These are phyloP conservation scores for Zea luxurians DNA, from an alignment of 176 grass and related monocot genomes.

Conservation along the genomic window DNA sequence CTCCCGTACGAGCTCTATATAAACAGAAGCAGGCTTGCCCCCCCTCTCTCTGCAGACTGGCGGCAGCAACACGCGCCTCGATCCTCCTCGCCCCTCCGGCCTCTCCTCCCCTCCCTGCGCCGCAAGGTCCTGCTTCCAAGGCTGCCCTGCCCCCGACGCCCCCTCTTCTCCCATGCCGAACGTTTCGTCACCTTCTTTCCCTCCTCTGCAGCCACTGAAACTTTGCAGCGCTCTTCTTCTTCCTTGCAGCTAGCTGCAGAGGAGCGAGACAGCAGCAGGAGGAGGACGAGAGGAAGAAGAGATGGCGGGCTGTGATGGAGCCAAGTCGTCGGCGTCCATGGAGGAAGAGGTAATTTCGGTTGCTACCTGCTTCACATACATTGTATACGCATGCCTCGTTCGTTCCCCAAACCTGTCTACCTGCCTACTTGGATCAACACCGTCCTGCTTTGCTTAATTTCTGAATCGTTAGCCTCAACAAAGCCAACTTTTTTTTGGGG, in stretches of 20 bases:
- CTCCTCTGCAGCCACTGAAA: conserved; percentile 8
- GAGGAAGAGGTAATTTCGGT: conserved; percentile 62
- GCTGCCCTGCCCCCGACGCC: conserved; percentile 26
- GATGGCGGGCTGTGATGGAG: conserved; percentile 65
- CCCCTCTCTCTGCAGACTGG: not conserved
- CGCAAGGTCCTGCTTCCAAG: conserved; percentile 54
- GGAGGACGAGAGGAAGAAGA: conserved; percentile 26
- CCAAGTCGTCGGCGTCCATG: conserved; percentile 42
- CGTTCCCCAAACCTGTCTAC: not conserved
- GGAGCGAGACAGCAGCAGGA: not conserved
- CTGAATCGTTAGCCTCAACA: not conserved
- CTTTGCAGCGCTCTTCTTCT: not conserved
- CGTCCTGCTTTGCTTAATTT: not conserved
- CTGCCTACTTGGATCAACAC: not conserved
- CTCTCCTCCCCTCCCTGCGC: not conserved
- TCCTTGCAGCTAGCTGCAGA: conserved; percentile 42
- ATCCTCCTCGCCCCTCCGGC: conserved; percentile 21
- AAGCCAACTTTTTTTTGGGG: not conserved
- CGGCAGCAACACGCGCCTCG: conserved; percentile 18
- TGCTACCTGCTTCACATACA: not conserved
- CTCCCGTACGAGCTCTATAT: conserved; percentile 38
- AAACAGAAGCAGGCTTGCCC: not conserved
- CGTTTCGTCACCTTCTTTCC: not conserved
- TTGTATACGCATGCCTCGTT: not conserved
- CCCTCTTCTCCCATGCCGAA: not conserved